Conservation (phyloP, 495 filamentous ascomycete species). For the Penicillium manginii region DNA sequence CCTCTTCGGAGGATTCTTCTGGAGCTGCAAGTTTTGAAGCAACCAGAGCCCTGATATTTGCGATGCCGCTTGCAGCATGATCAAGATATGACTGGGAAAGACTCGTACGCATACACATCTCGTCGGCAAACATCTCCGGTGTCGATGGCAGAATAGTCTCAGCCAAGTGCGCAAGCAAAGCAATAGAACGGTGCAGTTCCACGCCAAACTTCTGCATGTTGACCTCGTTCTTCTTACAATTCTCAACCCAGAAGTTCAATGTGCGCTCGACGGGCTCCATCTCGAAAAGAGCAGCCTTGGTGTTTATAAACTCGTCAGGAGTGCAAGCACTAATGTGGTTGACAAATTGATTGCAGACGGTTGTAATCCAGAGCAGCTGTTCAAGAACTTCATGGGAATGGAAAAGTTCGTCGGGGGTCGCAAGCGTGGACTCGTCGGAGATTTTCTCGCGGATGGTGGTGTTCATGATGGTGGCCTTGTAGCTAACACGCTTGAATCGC, state of each 20-base stretch:
- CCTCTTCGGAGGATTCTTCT: conserved; percentile 35
- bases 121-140: conserved; percentile 77
- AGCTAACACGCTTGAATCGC: conserved; percentile 83
- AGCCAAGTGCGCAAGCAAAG: conserved; percentile 81
- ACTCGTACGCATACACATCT: conserved; percentile 69
- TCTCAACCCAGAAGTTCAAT: conserved; percentile 87
- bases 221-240: conserved; percentile 80
- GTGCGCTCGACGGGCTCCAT: conserved; percentile 91
- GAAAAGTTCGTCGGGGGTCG: conserved; percentile 74
- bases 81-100: conserved; percentile 88
- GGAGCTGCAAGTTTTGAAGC: conserved; percentile 55
- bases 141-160: conserved; percentile 76
- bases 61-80: conserved; percentile 69
- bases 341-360: conserved; percentile 83
- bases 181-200: conserved; percentile 78
- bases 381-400: conserved; percentile 78
- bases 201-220: conserved; percentile 77
- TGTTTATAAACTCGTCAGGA: conserved; percentile 72
- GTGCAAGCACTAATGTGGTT: conserved; percentile 75
- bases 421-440: conserved; percentile 54
- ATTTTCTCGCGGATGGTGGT: conserved; percentile 79
- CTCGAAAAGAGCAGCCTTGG: conserved; percentile 80
- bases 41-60: conserved; percentile 64
- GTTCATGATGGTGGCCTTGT: conserved; percentile 82
- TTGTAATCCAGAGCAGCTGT: conserved; percentile 81